A percentile compares a stretch with the other conserved stretches of the same genome.
Conservation (phyloP, 139 green algal genomes). For the Bryopsis sp. region DNA sequence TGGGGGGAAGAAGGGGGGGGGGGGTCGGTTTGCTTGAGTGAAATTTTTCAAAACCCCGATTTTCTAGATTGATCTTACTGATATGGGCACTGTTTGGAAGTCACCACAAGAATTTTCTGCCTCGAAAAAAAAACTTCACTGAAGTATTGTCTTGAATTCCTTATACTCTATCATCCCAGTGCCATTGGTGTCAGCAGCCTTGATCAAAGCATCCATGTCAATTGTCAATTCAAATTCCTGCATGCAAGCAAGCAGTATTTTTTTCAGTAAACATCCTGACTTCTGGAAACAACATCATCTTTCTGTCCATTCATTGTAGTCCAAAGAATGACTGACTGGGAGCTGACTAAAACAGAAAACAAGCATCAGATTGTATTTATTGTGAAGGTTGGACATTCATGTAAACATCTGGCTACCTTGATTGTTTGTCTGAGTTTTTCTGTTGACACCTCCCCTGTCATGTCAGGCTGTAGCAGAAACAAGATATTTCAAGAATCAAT, state of each 20-base stretch:
- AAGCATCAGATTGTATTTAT: too few relatives aligned
- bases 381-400: not conserved
- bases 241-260: not conserved
- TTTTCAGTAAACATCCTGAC: not conserved
- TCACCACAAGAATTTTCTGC: too few relatives aligned
- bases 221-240: conserved; percentile 72
- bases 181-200: conserved; percentile 49
- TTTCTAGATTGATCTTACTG: too few relatives aligned
- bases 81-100: too few relatives aligned
- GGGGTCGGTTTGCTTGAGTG: too few relatives aligned
- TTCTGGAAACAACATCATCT: too few relatives aligned
- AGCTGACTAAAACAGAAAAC: too few relatives aligned
- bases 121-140: too few relatives aligned
- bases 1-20: too few relatives aligned
- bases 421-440: conserved; percentile 54
- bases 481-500: not conserved
- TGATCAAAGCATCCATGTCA: conserved; percentile 56
- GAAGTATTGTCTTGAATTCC: conserved; percentile 59
- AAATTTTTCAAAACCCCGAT: too few relatives aligned
- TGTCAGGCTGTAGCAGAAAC: conserved; percentile 33
- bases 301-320: too few relatives aligned
- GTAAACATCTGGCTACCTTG: conserved; percentile 32
- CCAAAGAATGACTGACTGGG: too few relatives aligned
- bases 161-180: conserved; percentile 52
- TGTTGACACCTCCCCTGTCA: conserved; percentile 46